Percentiles rank a stretch among this genome's conserved stretches.
phyloP scores from a whole-genome alignment of 768 basidiomycete genomes.

The Terana coerulea region DNA sequence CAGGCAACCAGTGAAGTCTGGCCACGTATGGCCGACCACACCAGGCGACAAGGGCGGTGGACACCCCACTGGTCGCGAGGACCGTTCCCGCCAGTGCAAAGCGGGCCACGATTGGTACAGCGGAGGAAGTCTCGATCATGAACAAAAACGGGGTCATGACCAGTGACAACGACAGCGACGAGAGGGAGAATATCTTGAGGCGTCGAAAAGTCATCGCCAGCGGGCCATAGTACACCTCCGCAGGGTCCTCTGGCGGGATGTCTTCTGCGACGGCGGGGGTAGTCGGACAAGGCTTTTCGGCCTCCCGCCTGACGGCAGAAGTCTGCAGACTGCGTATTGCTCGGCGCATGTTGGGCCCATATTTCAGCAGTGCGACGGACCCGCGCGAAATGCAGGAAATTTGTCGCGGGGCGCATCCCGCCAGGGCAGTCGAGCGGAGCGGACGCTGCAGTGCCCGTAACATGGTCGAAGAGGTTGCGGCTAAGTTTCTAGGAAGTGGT shows the following conservation, averaged over 20 bases:
- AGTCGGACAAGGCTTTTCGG: background rate
- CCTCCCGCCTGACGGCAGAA: background rate
- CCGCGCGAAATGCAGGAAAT: background rate
- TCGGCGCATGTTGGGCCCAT: background rate
- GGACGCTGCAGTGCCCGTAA: background rate
- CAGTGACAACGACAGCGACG: conserved; percentile 66
- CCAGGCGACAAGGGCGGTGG: conserved; percentile 71
- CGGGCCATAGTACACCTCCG: conserved; percentile 63
- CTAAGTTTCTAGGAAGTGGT: too few relatives aligned
- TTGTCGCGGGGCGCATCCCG: background rate
- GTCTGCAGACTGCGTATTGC: background rate
- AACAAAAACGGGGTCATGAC: conserved; percentile 79
- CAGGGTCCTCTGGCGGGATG: background rate
- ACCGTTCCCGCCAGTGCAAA: conserved; percentile 66
- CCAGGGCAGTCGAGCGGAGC: background rate
- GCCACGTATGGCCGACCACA: conserved; percentile 75
- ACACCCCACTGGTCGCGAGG: conserved; percentile 65
- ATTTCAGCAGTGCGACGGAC: background rate
- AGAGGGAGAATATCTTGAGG: conserved; percentile 80
- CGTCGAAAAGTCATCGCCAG: conserved; percentile 67
- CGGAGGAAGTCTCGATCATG: conserved; percentile 60
- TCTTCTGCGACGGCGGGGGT: background rate
- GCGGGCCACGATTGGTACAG: conserved; percentile 66
- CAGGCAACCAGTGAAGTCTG: conserved; percentile 47
- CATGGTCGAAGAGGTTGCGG: too few relatives aligned